These are phyloP conservation scores for Phyllosticta capitalensis DNA, from an alignment of 2,329 filamentous ascomycete genomes.

Conservation along the genomic window DNA sequence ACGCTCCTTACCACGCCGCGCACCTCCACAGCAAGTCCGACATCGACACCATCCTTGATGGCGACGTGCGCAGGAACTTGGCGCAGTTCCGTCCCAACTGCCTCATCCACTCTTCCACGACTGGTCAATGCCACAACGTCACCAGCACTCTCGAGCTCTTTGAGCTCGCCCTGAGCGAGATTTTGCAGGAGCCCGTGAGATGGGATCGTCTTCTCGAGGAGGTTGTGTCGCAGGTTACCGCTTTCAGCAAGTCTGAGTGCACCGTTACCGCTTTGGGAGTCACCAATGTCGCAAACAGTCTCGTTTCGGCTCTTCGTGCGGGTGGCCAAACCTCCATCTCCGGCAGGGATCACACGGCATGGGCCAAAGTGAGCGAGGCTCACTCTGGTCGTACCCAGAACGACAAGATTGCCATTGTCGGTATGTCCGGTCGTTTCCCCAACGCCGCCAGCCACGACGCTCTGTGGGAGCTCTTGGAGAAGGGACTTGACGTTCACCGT, in stretches of 20 bases:
- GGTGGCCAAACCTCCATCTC: slow-evolving; percentile 37
- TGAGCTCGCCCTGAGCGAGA: slow-evolving; percentile 34
- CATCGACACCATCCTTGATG: slow-evolving; percentile 41
- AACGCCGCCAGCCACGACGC: slow-evolving; percentile 61
- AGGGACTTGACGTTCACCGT: slow-evolving; percentile 65
- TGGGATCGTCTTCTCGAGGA: slow-evolving; percentile 42
- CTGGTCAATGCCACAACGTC: slow-evolving; percentile 36
- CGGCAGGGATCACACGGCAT: slow-evolving; percentile 36
- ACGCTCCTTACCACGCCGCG: slow-evolving; percentile 49
- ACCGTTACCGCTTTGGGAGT: slow-evolving; percentile 42
- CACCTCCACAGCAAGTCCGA: slow-evolving; percentile 45
- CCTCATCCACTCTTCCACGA: slow-evolving; percentile 38
- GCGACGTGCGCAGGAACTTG: slow-evolving; percentile 30
- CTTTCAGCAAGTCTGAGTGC: slow-evolving; percentile 30
- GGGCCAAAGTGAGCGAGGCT: slow-evolving; percentile 25
- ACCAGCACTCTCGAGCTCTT: slow-evolving; percentile 38
- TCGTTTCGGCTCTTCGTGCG: slow-evolving; percentile 45
- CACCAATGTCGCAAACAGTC: slow-evolving; percentile 45
- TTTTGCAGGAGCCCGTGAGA: slow-evolving; percentile 38
- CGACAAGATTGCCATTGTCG: slow-evolving; percentile 75
- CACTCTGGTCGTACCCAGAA: slow-evolving; percentile 38
- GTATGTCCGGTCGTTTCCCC: slow-evolving; percentile 70
- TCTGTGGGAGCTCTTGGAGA: slow-evolving; percentile 66
- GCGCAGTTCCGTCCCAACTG: slow-evolving; percentile 33
- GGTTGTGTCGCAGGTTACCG: slow-evolving; percentile 37